Evolutionary conservation across 805 yeast genomes (phyloP).

Genomic region (Helenozyma rhizophorensis): DNA sequence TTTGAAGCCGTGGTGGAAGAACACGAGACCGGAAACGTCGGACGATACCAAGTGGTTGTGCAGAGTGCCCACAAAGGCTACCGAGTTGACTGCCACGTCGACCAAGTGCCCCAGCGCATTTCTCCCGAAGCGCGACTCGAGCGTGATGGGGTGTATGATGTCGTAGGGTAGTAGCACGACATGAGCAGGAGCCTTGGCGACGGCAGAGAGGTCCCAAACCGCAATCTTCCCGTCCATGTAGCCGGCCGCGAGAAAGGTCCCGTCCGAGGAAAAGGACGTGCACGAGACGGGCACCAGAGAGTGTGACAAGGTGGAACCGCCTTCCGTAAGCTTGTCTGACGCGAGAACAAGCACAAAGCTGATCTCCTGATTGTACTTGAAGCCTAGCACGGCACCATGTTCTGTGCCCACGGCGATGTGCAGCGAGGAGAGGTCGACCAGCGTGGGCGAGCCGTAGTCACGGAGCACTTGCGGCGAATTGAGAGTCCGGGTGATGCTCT

Average conservation of each 20-base stretch:
- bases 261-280: constrained; percentile 62
- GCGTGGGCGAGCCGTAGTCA: constrained; percentile 20
- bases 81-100: constrained; percentile 18
- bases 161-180: constrained; percentile 28
- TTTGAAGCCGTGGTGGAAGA: constrained; percentile 61
- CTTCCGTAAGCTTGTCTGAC: neutral
- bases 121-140: constrained; percentile 20
- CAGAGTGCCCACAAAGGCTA: constrained; percentile 27
- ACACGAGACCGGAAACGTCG: constrained; percentile 41
- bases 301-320: neutral
- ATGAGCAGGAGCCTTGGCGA: constrained; percentile 30
- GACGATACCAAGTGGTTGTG: constrained; percentile 26
- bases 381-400: constrained; percentile 60
- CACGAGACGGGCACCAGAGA: constrained; percentile 37
- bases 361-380: constrained; percentile 63
- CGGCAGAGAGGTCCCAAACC: constrained; percentile 55
- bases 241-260: constrained; percentile 67
- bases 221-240: constrained; percentile 58
- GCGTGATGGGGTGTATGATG: constrained; percentile 6
- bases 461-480: constrained; percentile 20
- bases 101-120: constrained; percentile 28
- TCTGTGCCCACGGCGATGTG: constrained; percentile 65
- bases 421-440: constrained; percentile 23
- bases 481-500: constrained; percentile 16
- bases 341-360: constrained; percentile 39